These are phyloP conservation scores for Aristolochia californica DNA, from an alignment of 164 flowering plant genomes.

Conservation along the genomic window DNA sequence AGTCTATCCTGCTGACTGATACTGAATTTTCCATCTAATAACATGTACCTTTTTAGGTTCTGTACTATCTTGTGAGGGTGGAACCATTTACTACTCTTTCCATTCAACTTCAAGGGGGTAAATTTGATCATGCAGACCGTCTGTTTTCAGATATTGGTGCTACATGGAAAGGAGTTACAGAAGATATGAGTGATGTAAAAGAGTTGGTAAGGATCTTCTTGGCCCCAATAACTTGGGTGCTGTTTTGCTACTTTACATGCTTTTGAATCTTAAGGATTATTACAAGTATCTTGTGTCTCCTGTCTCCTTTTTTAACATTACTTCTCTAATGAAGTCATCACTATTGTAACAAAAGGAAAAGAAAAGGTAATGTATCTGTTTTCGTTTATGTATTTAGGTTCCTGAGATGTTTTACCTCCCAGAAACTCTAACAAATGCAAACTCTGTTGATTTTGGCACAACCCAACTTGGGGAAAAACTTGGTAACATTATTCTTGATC, in stretches of 20 bases:
- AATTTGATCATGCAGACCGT: constrained; percentile 95
- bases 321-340: too few relatives aligned
- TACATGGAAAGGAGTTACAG: constrained; percentile 94
- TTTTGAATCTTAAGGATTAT: too few relatives aligned
- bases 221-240: not conserved
- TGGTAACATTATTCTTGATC: constrained; percentile 33
- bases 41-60: constrained; percentile 41
- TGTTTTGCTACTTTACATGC: not conserved
- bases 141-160: constrained; percentile 88
- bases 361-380: not conserved
- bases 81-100: constrained; percentile 96
- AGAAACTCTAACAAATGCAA: constrained; percentile 74
- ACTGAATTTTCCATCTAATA: constrained; percentile 3
- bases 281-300: too few relatives aligned
- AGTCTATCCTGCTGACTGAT: not conserved
- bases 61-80: constrained; percentile 80
- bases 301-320: too few relatives aligned
- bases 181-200: constrained; percentile 99
- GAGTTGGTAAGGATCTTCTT: constrained; percentile 58
- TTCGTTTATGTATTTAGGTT: constrained; percentile 34
- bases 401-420: constrained; percentile 98
- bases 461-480: constrained; percentile 90
- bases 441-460: constrained; percentile 87
- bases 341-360: too few relatives aligned
- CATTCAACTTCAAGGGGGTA: constrained; percentile 95